phyloP scores from a whole-genome alignment of 106 monocot genomes.

The Dendrobium catenatum region DNA sequence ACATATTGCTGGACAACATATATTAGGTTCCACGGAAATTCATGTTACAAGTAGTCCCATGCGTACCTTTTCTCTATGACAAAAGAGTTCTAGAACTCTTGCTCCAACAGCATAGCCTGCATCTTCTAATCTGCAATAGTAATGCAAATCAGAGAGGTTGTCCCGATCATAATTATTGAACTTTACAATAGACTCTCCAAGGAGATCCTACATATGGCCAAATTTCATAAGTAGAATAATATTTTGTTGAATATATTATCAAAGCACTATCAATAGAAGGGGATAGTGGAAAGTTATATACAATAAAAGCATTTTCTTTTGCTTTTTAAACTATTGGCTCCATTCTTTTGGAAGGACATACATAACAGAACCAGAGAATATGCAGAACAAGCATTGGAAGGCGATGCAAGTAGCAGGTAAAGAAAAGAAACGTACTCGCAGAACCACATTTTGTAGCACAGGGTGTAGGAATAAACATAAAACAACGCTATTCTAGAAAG shows the following conservation, averaged over 20 bases:
- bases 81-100: constrained; percentile 94
- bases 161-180: neutral
- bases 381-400: neutral
- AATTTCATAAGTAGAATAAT: neutral
- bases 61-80: constrained; percentile 82
- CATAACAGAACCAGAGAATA: neutral
- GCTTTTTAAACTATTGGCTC: neutral
- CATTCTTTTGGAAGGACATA: neutral
- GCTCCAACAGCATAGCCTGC: constrained; percentile 97
- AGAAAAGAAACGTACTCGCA: neutral
- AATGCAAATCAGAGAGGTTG: neutral
- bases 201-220: neutral
- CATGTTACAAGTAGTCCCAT: neutral
- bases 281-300: neutral
- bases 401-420: neutral
- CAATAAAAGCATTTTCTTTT: neutral
- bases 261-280: neutral
- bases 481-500: neutral
- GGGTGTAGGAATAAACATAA: neutral
- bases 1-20: neutral
- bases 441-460: neutral
- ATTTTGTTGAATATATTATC: neutral
- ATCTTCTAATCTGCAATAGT: constrained; percentile 73
- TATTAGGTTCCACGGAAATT: neutral
- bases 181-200: neutral